Evolutionary conservation across 371 early-diverging fungal species (phyloP), one percentile per base, ranked within the genome.

Genomic region (Mucor saturninus): DNA sequence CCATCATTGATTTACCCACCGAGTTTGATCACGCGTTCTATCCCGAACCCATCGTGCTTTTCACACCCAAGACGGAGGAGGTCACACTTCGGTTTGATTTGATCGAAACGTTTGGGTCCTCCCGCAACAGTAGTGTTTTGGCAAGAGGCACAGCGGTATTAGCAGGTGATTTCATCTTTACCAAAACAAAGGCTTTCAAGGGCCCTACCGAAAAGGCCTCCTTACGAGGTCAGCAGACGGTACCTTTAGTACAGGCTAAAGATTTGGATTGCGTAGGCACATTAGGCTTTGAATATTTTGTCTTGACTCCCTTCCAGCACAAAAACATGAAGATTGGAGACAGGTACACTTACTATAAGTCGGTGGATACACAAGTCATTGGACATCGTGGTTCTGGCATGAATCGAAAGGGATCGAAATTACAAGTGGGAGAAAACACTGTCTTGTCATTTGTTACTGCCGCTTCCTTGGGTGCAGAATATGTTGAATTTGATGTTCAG

Each of bases 401-500:
- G 89, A 95, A 95, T 78, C 72, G 77, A 61, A 76, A 73, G 62
- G 81, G 72, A 53, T 74, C 68, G 29, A 75, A 70, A 39, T 83
- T 94, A 31, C 93, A 95, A 71, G 79, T 96, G 11, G 92, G 94
- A 3, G 99, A 99, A 71, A 99, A 99, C 71, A 98, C 99, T 0
- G 83, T 95, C 7, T 72, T 91, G 31, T 96, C 98, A 0, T 94
- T 99, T 77, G 81, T 91, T 15, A 91, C 92, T 0, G 98, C 98
- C 1, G 88, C 90, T 11, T 86, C 88, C 6, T 79, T 92, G 21
- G 98, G 98, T 40, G 97, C 94, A 0, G 89, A 91, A 64, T 94
- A 90, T 62, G 91, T 99, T 11, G 99, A 99, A 75, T 95, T 98
- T 79, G 97, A 98, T 76, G 96, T 97, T 21, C 99, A 99, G 80